A percentile compares a stretch with the other conserved stretches of the same genome.
phyloP scores from a whole-genome alignment of 306 rosid genomes.

The Hippophae rhamnoides region DNA sequence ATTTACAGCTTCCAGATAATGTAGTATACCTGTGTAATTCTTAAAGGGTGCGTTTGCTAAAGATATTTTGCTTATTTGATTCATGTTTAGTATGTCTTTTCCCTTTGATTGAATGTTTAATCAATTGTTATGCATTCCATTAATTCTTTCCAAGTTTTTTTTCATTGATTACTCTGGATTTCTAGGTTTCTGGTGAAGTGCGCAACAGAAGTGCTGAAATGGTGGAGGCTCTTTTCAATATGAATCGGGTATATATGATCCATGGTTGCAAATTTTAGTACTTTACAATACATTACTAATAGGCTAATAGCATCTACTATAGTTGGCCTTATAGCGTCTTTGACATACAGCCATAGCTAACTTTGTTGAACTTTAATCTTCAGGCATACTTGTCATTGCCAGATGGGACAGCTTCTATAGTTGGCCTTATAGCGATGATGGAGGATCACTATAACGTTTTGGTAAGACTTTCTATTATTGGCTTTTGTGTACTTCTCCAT shows the following conservation, averaged over 20 bases:
- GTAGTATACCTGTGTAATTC: neutral
- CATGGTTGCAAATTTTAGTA: conserved; percentile 15
- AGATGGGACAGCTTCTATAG: conserved; percentile 78
- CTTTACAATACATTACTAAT: neutral
- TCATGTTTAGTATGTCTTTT: neutral
- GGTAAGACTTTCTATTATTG: conserved; percentile 32
- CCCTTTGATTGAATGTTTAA: neutral
- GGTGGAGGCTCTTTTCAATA: conserved; percentile 74
- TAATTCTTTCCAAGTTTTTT: conserved; percentile 6
- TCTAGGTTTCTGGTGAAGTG: conserved; percentile 54
- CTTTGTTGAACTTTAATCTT: conserved; percentile 14
- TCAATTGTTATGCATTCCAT: neutral
- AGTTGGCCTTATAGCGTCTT: conserved; percentile 10
- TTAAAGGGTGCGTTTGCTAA: neutral
- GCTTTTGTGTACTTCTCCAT: no score
- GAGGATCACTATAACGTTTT: conserved; percentile 73
- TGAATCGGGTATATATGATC: conserved; percentile 42
- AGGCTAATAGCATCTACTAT: neutral
- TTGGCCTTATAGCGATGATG: conserved; percentile 79
- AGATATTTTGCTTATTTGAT: neutral
- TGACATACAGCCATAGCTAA: conserved; percentile 8
- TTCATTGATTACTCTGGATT: conserved; percentile 21
- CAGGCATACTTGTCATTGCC: conserved; percentile 91
- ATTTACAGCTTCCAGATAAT: conserved; percentile 7
- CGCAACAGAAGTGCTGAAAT: conserved; percentile 47